Evolutionary conservation across 2,329 filamentous ascomycete species (phyloP), one percentile per base, ranked within the genome.

Genomic region (Neofusicoccum ribis): DNA sequence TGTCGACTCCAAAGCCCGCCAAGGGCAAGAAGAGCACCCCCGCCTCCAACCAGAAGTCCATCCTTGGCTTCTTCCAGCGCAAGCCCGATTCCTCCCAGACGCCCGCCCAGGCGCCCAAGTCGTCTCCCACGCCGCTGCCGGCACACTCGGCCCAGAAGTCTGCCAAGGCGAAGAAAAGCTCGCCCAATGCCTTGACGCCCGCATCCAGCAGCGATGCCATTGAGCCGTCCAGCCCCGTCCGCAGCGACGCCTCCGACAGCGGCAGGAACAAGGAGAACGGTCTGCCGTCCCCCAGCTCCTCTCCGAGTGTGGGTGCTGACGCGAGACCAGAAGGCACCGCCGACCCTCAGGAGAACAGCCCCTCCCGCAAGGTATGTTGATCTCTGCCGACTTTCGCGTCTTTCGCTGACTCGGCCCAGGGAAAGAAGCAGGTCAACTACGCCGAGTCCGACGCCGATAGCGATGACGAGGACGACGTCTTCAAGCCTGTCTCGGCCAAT

Each of bases 31-130:
- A 79, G 47, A 77, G 78, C 50, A 77, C 79, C 50, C 77, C 79
- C 12, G 71, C 65, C 36, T 78, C 82, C 72, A 88, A 86, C 72
- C 89, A 91, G 73, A 84, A 83, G 75, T 91, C 89, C 62, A 92
- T 95, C 66, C 81, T 92, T 41, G 90, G 90, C 49, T 95, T 95
- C 83, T 94, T 94, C 73, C 84, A 89, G 69, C 92, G 84, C 75
- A 79, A 83, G 67, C 80, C 82, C 2, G 78, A 82, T 14, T 81
- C 81, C 17, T 80, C 83, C 31, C 82, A 82, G 14, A 77, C 74
- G 15, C 49, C 49, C 15, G 5, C 37, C 41, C 12, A 17, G 27
- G 23, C 39, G 23, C 54, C 41, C 54, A 61, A 61, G 66, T 72
- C 75, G 41, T 75, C 75, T 23, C 74, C 76, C 4, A 73, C 76